These are phyloP conservation scores for Tetragonia tetragonoides DNA, from an alignment of 148 eudicot species.

Conservation along the genomic window DNA sequence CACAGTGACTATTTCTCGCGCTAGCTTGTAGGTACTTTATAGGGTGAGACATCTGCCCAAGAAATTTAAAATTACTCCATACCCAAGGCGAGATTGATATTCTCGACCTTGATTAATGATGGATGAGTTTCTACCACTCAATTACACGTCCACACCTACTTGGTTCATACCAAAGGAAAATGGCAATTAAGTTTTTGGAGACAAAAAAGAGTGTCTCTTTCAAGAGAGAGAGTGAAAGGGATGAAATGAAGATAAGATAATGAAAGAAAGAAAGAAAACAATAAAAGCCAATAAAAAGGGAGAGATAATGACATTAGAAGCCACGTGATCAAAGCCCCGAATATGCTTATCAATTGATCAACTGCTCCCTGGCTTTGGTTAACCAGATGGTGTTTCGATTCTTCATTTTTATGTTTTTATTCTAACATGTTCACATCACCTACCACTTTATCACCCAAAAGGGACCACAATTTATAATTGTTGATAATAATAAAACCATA, in stretches of 20 bases:
- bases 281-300: not conserved
- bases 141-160: too few relatives aligned
- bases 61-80: too few relatives aligned
- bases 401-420: not conserved
- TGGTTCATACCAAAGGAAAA: not conserved
- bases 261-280: not conserved
- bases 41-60: too few relatives aligned
- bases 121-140: too few relatives aligned
- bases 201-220: slow-evolving; percentile 6
- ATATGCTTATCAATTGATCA: too few relatives aligned
- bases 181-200: not conserved
- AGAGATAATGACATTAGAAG: not conserved
- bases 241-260: slow-evolving; percentile 15
- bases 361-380: not conserved
- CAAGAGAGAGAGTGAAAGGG: not conserved
- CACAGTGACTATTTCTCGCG: too few relatives aligned
- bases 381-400: slow-evolving; percentile 2
- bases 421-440: not conserved
- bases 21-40: too few relatives aligned
- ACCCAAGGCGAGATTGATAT: too few relatives aligned
- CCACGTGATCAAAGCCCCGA: slow-evolving; percentile 3
- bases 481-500: too few relatives aligned
- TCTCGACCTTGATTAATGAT: too few relatives aligned
- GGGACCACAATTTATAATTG: not conserved
- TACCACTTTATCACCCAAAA: not conserved